phyloP scores from a whole-genome alignment of 495 filamentous ascomycete genomes.

The Xylaria acuta region DNA sequence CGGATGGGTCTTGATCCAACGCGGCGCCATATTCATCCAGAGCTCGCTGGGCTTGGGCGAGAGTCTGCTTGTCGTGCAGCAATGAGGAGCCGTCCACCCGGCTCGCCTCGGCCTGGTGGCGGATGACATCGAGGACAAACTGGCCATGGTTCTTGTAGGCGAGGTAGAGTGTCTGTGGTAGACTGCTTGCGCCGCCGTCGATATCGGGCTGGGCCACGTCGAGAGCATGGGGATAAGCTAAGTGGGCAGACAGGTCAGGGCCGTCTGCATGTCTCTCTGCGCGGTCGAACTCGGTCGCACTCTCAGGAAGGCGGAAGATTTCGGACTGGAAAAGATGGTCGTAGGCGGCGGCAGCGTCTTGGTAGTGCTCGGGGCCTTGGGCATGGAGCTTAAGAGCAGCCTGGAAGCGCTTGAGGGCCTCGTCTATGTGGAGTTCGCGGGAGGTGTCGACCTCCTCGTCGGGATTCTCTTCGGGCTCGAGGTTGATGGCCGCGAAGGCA shows the following conservation, averaged over 20 bases:
- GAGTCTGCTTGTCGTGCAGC: slow-evolving; percentile 49
- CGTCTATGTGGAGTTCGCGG: slow-evolving; percentile 94
- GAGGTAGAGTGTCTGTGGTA: slow-evolving; percentile 89
- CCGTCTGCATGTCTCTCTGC: slow-evolving; percentile 65
- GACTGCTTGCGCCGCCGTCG: slow-evolving; percentile 77
- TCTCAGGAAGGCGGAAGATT: slow-evolving; percentile 90
- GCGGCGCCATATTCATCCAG: slow-evolving; percentile 74
- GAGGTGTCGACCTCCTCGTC: slow-evolving; percentile 95
- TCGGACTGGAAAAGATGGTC: slow-evolving; percentile 85
- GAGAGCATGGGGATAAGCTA: slow-evolving; percentile 46
- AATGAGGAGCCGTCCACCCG: slow-evolving; percentile 36
- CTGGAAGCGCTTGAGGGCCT: slow-evolving; percentile 95
- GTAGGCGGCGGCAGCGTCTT: slow-evolving; percentile 83
- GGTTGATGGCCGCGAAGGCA: slow-evolving; percentile 82
- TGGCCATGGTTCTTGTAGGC: slow-evolving; percentile 95
- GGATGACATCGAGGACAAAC: slow-evolving; percentile 79
- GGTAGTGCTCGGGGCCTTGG: slow-evolving; percentile 76
- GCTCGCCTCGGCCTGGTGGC: slow-evolving; percentile 50
- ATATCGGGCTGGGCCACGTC: slow-evolving; percentile 52
- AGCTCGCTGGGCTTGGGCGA: slow-evolving; percentile 50
- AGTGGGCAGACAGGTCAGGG: slow-evolving; percentile 43
- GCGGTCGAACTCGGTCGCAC: slow-evolving; percentile 75
- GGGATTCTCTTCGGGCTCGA: slow-evolving; percentile 87
- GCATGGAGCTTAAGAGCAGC: slow-evolving; percentile 89
- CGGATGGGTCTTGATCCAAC: slow-evolving; percentile 87